Evolutionary conservation across 768 basidiomycete genomes (phyloP).

Genomic region (Rhizopogon sp.): DNA sequence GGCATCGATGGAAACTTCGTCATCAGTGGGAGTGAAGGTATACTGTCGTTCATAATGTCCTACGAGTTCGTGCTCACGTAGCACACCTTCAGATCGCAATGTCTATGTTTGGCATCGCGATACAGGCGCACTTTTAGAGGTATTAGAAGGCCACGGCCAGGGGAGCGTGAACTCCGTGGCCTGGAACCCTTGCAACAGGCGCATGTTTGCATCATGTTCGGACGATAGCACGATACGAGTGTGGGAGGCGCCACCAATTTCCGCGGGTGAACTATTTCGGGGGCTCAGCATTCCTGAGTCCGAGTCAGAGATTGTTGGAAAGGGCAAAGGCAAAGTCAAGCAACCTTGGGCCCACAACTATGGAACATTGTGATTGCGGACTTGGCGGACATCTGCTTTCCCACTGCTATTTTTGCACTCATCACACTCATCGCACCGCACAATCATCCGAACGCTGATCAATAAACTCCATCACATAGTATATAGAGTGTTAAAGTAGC

Average conservation of each 20-base stretch:
- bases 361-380: constrained; percentile 8
- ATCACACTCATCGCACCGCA: background rate
- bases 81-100: constrained; percentile 62
- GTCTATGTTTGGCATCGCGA: constrained; percentile 96
- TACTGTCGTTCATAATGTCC: constrained; percentile 11
- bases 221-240: constrained; percentile 90
- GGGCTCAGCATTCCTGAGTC: constrained; percentile 13
- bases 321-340: constrained; percentile 60
- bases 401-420: background rate
- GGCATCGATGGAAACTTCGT: constrained; percentile 86
- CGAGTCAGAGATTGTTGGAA: constrained; percentile 36
- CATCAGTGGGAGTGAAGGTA: constrained; percentile 94
- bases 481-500: constrained; percentile 29
- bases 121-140: constrained; percentile 77
- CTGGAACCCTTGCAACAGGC: constrained; percentile 87
- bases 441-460: constrained; percentile 20
- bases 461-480: constrained; percentile 24
- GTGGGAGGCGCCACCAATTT: constrained; percentile 56
- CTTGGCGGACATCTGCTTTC: background rate
- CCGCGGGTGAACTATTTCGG: constrained; percentile 14
- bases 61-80: constrained; percentile 1
- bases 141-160: constrained; percentile 80
- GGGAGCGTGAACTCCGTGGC: constrained; percentile 95
- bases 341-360: constrained; percentile 33
- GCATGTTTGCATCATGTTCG: constrained; percentile 95